These are phyloP conservation scores for Cladosporium sp. DNA, from an alignment of 2,329 filamentous ascomycete species.

Conservation along the genomic window DNA sequence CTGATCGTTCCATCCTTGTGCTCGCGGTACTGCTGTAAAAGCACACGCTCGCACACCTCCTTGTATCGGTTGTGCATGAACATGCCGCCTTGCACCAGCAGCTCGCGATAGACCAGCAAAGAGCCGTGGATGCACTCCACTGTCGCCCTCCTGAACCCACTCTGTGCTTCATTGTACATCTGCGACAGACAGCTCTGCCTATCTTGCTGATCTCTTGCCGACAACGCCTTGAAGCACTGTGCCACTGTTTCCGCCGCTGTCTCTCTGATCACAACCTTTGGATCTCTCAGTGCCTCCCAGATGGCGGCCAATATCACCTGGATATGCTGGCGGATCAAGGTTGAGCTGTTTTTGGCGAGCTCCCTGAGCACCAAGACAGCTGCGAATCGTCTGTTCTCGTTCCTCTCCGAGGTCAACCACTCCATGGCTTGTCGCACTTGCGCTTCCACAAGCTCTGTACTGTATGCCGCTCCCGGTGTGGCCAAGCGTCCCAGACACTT, in stretches of 20 bases:
- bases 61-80: conserved; percentile 93
- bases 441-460: conserved; percentile 92
- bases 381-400: conserved; percentile 90
- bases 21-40: conserved; percentile 75
- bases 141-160: conserved; percentile 75
- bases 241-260: conserved; percentile 91
- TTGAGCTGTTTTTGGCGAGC: conserved; percentile 87
- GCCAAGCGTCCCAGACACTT: conserved; percentile 87
- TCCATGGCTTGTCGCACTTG: conserved; percentile 96
- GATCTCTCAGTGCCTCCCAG: conserved; percentile 89
- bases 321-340: conserved; percentile 92
- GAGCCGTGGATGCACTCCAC: conserved; percentile 93
- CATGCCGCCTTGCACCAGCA: conserved; percentile 94
- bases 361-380: conserved; percentile 89
- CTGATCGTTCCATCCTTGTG: conserved; percentile 85
- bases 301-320: conserved; percentile 94
- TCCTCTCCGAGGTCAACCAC: conserved; percentile 92
- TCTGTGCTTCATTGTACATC: conserved; percentile 82
- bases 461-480: conserved; percentile 86
- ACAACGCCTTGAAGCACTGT: conserved; percentile 93
- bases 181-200: conserved; percentile 85
- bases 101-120: conserved; percentile 85
- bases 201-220: conserved; percentile 85
- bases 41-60: conserved; percentile 88
- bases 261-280: conserved; percentile 85